These are phyloP conservation scores for Pugionium dolabratum DNA, from an alignment of 345 rosid species.

Conservation along the genomic window DNA sequence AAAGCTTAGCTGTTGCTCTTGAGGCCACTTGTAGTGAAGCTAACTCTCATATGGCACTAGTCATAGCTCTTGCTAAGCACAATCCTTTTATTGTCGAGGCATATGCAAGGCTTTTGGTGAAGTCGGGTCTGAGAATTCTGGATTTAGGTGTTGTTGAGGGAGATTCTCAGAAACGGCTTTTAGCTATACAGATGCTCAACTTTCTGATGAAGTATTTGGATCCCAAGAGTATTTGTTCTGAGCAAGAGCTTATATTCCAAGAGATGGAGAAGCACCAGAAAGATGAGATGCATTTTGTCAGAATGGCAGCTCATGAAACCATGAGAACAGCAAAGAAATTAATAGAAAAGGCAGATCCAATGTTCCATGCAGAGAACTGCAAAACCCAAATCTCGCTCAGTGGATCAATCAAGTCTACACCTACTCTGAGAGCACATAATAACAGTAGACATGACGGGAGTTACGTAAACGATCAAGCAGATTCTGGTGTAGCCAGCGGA, in stretches of 20 bases:
- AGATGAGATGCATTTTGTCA: constrained; percentile 78
- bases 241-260: constrained; percentile 58
- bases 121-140: constrained; percentile 64
- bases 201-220: constrained; percentile 88
- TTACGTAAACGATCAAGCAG: constrained; percentile 63
- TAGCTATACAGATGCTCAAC: constrained; percentile 90
- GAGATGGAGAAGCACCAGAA: constrained; percentile 82
- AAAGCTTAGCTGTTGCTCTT: constrained; percentile 77
- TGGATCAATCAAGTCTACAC: constrained; percentile 50
- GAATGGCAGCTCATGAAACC: constrained; percentile 86
- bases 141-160: constrained; percentile 57
- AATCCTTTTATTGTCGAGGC: constrained; percentile 57
- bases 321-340: constrained; percentile 73
- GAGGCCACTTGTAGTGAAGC: constrained; percentile 73
- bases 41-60: constrained; percentile 68
- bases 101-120: constrained; percentile 73
- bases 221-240: constrained; percentile 72
- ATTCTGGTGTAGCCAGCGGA: constrained; percentile 53
- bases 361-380: constrained; percentile 46
- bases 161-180: constrained; percentile 71
- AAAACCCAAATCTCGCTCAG: constrained; percentile 12
- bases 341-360: constrained; percentile 47
- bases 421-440: constrained; percentile 54
- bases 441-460: constrained; percentile 51
- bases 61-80: constrained; percentile 51